Evolutionary conservation across 202 grass and related monocot species (phyloP).

Genomic region (Sporobolus alterniflorus): DNA sequence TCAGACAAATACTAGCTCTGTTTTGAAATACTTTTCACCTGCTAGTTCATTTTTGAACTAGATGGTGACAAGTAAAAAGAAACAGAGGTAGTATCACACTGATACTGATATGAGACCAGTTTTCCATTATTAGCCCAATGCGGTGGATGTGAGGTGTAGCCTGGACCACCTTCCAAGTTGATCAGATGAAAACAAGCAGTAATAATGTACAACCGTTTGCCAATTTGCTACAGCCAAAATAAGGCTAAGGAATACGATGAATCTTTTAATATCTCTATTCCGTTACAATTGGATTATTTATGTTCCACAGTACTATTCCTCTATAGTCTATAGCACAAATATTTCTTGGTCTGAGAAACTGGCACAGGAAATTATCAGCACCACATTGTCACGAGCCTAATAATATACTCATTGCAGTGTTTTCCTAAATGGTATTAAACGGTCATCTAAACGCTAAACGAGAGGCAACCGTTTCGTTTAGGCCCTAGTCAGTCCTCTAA

Average conservation of each 20-base stretch:
- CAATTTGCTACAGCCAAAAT: slow-evolving; percentile 42
- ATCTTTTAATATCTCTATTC: background rate
- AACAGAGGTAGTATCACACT: background rate
- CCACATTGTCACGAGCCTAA: slow-evolving; percentile 14
- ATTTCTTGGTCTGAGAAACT: background rate
- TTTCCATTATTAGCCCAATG: slow-evolving; percentile 32
- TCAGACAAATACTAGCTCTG: too few species aligned
- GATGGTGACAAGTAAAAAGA: too few species aligned
- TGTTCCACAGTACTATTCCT: background rate
- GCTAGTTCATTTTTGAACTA: too few species aligned
- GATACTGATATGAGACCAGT: background rate
- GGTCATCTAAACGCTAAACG: too few species aligned
- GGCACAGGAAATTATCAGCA: background rate
- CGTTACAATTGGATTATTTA: background rate
- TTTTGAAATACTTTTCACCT: too few species aligned
- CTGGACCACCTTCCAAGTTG: slow-evolving; percentile 39
- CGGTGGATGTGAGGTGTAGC: slow-evolving; percentile 23
- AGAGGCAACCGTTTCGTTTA: too few species aligned
- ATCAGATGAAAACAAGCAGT: slow-evolving; percentile 31
- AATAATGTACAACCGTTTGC: slow-evolving; percentile 22
- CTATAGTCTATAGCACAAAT: background rate
- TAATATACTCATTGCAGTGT: background rate
- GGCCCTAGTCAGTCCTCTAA: too few species aligned
- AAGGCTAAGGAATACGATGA: slow-evolving; percentile 44
- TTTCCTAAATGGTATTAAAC: too few species aligned